Base-by-base conservation (phyloP, 768 basidiomycete species). In the Saitozyma sp. region DNA sequence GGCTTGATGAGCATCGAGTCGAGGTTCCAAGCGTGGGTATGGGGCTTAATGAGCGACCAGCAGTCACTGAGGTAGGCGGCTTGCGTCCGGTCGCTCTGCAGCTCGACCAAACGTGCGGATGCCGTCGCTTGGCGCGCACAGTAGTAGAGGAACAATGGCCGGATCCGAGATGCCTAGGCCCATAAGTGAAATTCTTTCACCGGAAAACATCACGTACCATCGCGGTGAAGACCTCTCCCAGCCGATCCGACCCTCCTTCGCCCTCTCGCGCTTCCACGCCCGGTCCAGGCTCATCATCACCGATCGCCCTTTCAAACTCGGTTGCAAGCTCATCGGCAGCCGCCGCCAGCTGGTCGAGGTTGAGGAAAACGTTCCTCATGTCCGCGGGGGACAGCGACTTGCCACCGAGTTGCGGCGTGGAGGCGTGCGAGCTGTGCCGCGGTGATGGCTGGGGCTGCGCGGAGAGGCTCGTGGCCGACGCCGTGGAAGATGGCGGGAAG, bases 1-100 rank as follows among this genome's bases (percentile, higher is more conserved):
- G 96, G 96, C 82, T 97, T 97, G 84, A 98, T 98, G 17, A 80
- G 73, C 75, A 80, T 78, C 8, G 78, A 79, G 10, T 72, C 77
- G 40, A 80, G 77, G 59, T 80, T 79, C 80, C 80, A 80, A 11
- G 78, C 75, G 56, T 79, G 75, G 5, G 80, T 80, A 56, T 71
- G 71, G 6, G 74, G 64, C 64, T 79, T 76, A 54, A 77, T 68
- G n/a, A 65, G 58, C 8, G 59, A 29, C 80, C 80, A 80, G 56
- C 74, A 75, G 13, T 79, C 75, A n/a, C 72, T 61, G n/a, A 80
- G 66, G 59, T 71, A 70, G 8, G 67, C 52, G 9, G 68, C 54
- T 39, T 76, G 72, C 9, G 52, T 61, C 11, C 66, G 62, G 54
- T 79, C 75, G 9, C 62, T 41, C 59, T 73, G 69, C 6, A 80